Percentiles rank a stretch among this genome's conserved stretches.
These are phyloP conservation scores for Sicyos baderoa DNA, from an alignment of 306 rosid genomes.

Conservation along the genomic window DNA sequence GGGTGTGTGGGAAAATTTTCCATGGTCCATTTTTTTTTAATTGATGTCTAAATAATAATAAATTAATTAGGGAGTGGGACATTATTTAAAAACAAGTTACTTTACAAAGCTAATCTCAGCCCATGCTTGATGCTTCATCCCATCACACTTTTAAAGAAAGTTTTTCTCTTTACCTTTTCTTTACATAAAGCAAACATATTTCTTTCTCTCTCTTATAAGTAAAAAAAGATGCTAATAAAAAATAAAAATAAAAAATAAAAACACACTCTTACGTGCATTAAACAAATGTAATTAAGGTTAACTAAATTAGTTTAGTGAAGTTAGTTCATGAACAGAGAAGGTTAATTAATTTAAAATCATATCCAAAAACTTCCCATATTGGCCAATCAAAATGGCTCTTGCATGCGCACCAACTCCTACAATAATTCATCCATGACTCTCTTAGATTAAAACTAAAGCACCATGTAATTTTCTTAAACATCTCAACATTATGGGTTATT, in stretches of 20 bases:
- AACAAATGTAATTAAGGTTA: neutral
- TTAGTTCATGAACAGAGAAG: neutral
- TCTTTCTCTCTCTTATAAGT: neutral
- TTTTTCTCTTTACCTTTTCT: slow-evolving; percentile 32
- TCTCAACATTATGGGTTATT: neutral
- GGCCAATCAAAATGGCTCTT: slow-evolving; percentile 5
- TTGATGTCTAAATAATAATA: neutral
- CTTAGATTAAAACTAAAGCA: neutral
- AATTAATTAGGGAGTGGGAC: neutral
- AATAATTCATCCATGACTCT: slow-evolving; percentile 2
- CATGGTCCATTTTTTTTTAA: neutral
- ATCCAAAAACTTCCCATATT: neutral
- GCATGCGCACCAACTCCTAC: neutral
- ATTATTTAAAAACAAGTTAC: slow-evolving; percentile 13
- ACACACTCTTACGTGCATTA: slow-evolving; percentile 15
- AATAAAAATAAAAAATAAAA: neutral
- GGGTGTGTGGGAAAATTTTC: neutral
- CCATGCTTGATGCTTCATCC: slow-evolving; percentile 30
- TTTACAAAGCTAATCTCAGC: slow-evolving; percentile 28
- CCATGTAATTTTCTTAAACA: too few species aligned
- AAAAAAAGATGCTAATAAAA: neutral
- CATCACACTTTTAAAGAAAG: slow-evolving; percentile 36
- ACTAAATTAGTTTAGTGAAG: neutral
- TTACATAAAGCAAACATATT: slow-evolving; percentile 32
- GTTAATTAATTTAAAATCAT: neutral